These are phyloP conservation scores for Erysimum cheiri DNA, from an alignment of 441 rosid species.

Conservation along the genomic window DNA sequence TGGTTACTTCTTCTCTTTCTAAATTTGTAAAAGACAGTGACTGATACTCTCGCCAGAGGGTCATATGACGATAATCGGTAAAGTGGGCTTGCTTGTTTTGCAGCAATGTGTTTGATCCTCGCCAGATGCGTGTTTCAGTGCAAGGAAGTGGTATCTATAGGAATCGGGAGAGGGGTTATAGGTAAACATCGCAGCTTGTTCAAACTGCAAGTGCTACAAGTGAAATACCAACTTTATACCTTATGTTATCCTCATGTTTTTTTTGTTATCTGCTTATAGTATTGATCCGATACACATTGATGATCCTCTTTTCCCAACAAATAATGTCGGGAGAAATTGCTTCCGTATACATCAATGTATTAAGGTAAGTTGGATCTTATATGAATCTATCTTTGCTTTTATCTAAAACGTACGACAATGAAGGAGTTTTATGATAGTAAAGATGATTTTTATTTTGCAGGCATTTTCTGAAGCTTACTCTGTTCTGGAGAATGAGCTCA, in stretches of 20 bases:
- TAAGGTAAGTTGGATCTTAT: constrained; percentile 62
- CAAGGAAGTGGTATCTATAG: constrained; percentile 93
- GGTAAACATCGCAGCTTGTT: constrained; percentile 57
- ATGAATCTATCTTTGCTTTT: constrained; percentile 16
- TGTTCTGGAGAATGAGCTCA: constrained; percentile 77
- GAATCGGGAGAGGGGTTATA: constrained; percentile 89
- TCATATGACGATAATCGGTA: constrained; percentile 15
- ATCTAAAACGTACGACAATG: neutral
- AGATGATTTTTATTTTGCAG: constrained; percentile 53
- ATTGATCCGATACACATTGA: constrained; percentile 98
- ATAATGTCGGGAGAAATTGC: constrained; percentile 98
- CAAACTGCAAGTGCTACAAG: constrained; percentile 29
- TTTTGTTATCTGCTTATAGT: constrained; percentile 53
- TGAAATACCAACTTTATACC: constrained; percentile 32
- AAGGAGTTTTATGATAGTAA: neutral
- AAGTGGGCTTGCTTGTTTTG: constrained; percentile 32
- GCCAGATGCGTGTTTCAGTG: constrained; percentile 95
- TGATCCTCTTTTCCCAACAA: constrained; percentile 94
- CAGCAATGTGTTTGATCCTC: constrained; percentile 99
- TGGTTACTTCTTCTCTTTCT: constrained; percentile 35
- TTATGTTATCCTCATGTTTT: constrained; percentile 31
- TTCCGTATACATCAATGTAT: constrained; percentile 99
- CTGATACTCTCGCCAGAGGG: constrained; percentile 25
- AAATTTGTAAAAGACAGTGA: neutral
- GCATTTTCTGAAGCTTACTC: constrained; percentile 98